phyloP scores from a whole-genome alignment of 352 stramenopile species.

The Phytophthora pinifolia region DNA sequence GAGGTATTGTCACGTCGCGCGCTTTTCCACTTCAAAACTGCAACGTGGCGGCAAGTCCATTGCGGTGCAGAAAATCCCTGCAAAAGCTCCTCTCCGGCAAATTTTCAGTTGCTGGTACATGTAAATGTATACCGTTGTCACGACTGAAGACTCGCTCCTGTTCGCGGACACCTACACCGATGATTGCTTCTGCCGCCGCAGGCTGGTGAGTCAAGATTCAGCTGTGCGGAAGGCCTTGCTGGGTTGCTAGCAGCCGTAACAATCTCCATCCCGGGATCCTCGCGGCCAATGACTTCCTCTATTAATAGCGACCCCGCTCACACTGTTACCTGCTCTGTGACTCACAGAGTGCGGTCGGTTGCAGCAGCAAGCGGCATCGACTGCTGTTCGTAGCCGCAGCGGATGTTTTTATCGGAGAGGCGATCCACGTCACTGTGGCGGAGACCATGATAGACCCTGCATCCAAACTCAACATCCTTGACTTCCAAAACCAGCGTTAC shows the following conservation, averaged over 20 bases:
- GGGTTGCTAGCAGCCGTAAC: neutral
- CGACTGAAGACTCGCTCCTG: no score
- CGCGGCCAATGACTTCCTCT: no score
- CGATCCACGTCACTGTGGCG: neutral
- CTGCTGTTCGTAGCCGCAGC: constrained; percentile 9
- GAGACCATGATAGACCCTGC: neutral
- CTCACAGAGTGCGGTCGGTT: constrained; percentile 16
- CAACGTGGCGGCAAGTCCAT: constrained; percentile 15
- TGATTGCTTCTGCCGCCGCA: constrained; percentile 7
- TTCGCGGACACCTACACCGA: neutral
- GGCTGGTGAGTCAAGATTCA: no score
- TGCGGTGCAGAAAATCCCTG: neutral
- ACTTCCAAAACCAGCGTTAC: neutral
- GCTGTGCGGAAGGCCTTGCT: neutral
- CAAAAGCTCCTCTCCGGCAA: constrained; percentile 14
- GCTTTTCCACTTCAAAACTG: neutral
- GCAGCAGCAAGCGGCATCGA: constrained; percentile 16
- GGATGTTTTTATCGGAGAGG: constrained; percentile 15
- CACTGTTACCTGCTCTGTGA: no score
- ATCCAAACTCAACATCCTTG: no score
- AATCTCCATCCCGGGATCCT: no score
- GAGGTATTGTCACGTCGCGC: constrained; percentile 8
- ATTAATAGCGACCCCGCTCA: constrained; percentile 1
- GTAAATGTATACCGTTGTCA: no score
- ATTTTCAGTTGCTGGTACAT: constrained; percentile 5